Conservation (phyloP, 371 early-diverging fungal genomes). For the Fennellomyces sp. region DNA sequence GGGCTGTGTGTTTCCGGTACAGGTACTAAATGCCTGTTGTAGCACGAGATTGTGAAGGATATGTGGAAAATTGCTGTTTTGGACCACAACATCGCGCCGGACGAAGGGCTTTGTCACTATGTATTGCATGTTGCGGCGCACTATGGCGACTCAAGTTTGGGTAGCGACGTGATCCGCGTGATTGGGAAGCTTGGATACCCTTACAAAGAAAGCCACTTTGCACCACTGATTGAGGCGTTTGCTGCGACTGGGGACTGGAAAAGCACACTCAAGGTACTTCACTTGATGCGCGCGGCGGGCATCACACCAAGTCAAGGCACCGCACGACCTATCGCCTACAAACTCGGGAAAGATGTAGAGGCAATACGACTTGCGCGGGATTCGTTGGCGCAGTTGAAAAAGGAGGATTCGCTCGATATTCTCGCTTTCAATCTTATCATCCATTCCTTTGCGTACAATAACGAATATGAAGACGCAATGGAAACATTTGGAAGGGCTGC, state of each 20-base stretch:
- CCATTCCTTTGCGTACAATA: slow-evolving; percentile 38
- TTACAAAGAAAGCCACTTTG: slow-evolving; percentile 61
- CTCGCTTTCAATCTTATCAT: slow-evolving; percentile 61
- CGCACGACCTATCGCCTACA: slow-evolving; percentile 26
- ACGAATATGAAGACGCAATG: slow-evolving; percentile 52
- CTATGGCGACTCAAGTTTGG: slow-evolving; percentile 52
- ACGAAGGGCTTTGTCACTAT: slow-evolving; percentile 64
- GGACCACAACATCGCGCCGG: slow-evolving; percentile 38
- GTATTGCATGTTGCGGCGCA: slow-evolving; percentile 65
- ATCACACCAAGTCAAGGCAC: slow-evolving; percentile 39
- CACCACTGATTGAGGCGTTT: slow-evolving; percentile 69
- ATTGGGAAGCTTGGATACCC: slow-evolving; percentile 48
- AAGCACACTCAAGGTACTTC: slow-evolving; percentile 58
- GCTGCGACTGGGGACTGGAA: slow-evolving; percentile 51
- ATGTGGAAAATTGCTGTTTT: slow-evolving; percentile 50
- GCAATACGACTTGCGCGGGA: slow-evolving; percentile 43
- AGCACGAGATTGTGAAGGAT: slow-evolving; percentile 46
- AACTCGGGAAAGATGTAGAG: slow-evolving; percentile 28
- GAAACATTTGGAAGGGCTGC: slow-evolving; percentile 35
- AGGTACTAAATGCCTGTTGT: not conserved
- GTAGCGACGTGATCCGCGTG: slow-evolving; percentile 52
- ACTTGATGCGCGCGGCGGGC: slow-evolving; percentile 61
- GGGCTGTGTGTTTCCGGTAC: not conserved
- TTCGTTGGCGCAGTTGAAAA: slow-evolving; percentile 33
- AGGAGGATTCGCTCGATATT: slow-evolving; percentile 42